Evolutionary conservation across 2,329 filamentous ascomycete genomes (phyloP), one percentile per base, ranked within the genome.

Genomic region (Graphilbum fragrans): DNA sequence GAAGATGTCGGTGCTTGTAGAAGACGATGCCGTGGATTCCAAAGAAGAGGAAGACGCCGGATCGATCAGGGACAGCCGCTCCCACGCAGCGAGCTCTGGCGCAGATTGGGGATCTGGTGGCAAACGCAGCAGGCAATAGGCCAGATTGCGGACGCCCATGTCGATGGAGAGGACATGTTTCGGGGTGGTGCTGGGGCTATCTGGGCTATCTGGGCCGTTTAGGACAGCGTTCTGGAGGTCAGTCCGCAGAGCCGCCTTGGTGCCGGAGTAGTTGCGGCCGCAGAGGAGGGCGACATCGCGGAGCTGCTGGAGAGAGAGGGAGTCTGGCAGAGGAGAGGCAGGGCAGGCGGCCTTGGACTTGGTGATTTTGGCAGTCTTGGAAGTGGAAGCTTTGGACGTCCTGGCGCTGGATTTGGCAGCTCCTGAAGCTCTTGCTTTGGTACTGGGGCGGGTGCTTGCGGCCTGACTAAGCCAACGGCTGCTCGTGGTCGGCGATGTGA

Each of bases 121-220:
- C 8, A 46, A 44, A 3, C 35, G 51, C 19, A 84, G 58, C 46
- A 85, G 67, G 48, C 82, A 83, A 55, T 77, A 86, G 1, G 84
- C 85, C 4, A 93, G 65, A 55, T 93, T 93, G 35, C 76, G 77
- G 49, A 93, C 82, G 4, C 86, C 86, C 75, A 92, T 82, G 57
- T 93, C 86, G 47, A 93, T 81, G 55, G 83, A 88, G 27, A 92
- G 58, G 20, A 92, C 67, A 35, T 78, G 68, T 10, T n/a, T 14
- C 3, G 25, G 16, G 36, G 8, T 3, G 17, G 10, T 17, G 29
- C 1, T 9, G 23, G 21, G 5, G n/a, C 41, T 35, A 17, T 65
- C 51, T 39, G 64, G 61, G 14, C n/a, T 11, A 2, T 4, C 18
- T 32, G 3, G 7, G 6, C 6, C 29, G 12, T 31, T 7, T 14